A percentile compares a stretch with the other conserved stretches of the same genome.
phyloP scores from a whole-genome alignment of 1,139 yeast species.

The Nakaseomyces nivariensis region DNA sequence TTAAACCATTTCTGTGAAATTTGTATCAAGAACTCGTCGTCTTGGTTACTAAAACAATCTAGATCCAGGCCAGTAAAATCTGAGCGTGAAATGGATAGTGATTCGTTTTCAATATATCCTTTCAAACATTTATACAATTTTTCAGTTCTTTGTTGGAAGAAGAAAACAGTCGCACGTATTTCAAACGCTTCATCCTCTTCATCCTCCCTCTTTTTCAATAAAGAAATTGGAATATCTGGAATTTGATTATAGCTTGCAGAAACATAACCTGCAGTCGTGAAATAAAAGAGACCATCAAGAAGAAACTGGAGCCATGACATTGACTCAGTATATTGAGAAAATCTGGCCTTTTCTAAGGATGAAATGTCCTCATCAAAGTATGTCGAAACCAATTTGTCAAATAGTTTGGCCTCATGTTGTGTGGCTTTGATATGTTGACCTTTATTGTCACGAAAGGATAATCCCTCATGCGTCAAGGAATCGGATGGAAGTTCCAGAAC shows the following conservation, averaged over 20 bases:
- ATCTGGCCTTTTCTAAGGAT: conserved; percentile 21
- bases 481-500: conserved; percentile 32
- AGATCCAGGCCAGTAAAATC: conserved; percentile 16
- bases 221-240: conserved; percentile 19
- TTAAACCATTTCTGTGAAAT: conserved; percentile 20
- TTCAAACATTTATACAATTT: conserved; percentile 13
- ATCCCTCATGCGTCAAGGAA: conserved; percentile 23
- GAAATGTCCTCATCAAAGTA: conserved; percentile 15
- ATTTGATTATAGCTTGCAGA: conserved; percentile 23
- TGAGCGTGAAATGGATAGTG: conserved; percentile 12
- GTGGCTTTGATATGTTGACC: conserved; percentile 29
- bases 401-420: conserved; percentile 28
- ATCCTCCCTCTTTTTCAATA: conserved; percentile 17
- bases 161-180: conserved; percentile 16
- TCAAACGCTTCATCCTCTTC: conserved; percentile 24
- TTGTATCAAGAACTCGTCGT: conserved; percentile 16
- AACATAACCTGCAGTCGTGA: conserved; percentile 75
- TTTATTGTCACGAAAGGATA: conserved; percentile 17
- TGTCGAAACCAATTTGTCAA: conserved; percentile 10
- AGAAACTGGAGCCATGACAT: conserved; percentile 54
- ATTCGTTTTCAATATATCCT: conserved; percentile 11
- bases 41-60: conserved; percentile 27
- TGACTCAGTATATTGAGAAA: conserved; percentile 32
- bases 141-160: conserved; percentile 17
- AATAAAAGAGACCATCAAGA: conserved; percentile 71